Percentiles rank a stretch among this genome's conserved stretches.
These are phyloP conservation scores for barley (Hordeum vulgare) DNA, from an alignment of 176 grass and related monocot species.

Conservation along the genomic window MorexV3_pseudomolecules_assembly NC_058522.1:585523185-585523684, in stretches of 20 bases:
- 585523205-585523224: not conserved
- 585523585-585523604: constrained; percentile 76
- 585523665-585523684: constrained; percentile 73
- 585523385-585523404: constrained; percentile 61
- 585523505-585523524: constrained; percentile 46
- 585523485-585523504: constrained; percentile 94
- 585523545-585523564: constrained; percentile 83
- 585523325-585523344: not conserved
- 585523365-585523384: constrained; percentile 36
- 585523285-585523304: not conserved
- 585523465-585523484: constrained; percentile 72
- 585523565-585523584: constrained; percentile 76
- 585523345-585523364: not conserved
- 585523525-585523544: constrained; percentile 60
- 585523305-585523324: not conserved
- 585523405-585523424: constrained; percentile 63
- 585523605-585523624: constrained; percentile 79
- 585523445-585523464: constrained; percentile 68
- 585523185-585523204: not conserved
- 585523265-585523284: not conserved
- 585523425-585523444: constrained; percentile 64
- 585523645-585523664: constrained; percentile 69
- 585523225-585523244: not conserved
- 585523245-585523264: not conserved
- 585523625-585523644: constrained; percentile 50